Base-by-base conservation (phyloP, 1,139 yeast genomes). In the Debaryomyces robertsiae region DNA sequence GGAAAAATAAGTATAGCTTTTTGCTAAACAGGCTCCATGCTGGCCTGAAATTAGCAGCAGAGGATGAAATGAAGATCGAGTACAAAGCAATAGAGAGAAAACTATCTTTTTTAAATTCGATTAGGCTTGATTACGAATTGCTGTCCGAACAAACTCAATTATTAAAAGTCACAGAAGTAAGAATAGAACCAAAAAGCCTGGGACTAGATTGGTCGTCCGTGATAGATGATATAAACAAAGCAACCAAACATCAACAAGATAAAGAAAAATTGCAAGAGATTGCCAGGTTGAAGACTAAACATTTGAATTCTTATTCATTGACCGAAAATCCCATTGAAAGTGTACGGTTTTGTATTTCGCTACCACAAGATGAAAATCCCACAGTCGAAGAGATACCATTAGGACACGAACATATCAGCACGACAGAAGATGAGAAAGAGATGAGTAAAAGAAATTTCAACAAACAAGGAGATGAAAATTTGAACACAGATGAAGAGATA, bases 241-340 rank as follows among this genome's bases (percentile, higher is more conserved):
- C 63, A 37, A 43, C 72, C 22, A 63, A 69, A 40, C 51, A 54
- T 1, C 36, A 50, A 9, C 67, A 65, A 45, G 63, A 65, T 50
- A 58, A 69, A 27, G 55, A 57, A 2, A 61, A 65, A 38, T 43
- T 63, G 1, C 70, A 64, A 41, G 69, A 63, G 4, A 46, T 63
- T 1, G 55, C 69, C 9, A 67, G 66, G 40, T 64, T 67, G 7
- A 69, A 65, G 39, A 45, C 65, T 7, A 71, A 63, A 46, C 51
- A 59, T 32, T 50, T 65, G 27, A 88, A 83, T 46, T 75, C 77
- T 0, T 82, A 83, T 48, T 54, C 65, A 15, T 63, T 79, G 22
- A 65, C 78, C 0, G 77, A 73, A 28, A 63, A 60, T 6, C 73
- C 82, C 0, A 59, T 79, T 3, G 84, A 79, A 41, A 58, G 63